Conservation (phyloP, 2,329 filamentous ascomycete genomes). For the Hymenoscyphus scutula region DNA sequence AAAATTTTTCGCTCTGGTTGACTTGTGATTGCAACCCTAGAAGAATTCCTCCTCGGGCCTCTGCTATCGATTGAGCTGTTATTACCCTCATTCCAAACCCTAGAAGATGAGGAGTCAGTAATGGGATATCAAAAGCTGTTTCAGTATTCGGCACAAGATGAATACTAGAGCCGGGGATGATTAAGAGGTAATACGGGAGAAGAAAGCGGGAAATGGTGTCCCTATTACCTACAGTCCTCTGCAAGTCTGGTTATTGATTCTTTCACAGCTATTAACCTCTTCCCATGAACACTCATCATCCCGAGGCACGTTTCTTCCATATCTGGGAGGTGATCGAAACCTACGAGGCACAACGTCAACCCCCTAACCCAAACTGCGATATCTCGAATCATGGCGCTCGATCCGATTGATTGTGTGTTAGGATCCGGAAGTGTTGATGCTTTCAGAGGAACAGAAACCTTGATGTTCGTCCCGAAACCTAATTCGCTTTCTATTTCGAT, state of each 20-base stretch:
- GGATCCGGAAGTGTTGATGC: not conserved
- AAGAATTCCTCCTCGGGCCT: slow-evolving; percentile 16
- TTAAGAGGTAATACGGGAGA: no score
- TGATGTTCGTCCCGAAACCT: slow-evolving; percentile 52
- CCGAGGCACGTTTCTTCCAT: slow-evolving; percentile 17
- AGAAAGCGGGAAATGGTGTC: no score
- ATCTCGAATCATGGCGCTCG: slow-evolving; percentile 13
- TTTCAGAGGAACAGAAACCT: slow-evolving; percentile 43
- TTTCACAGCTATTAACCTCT: slow-evolving; percentile 19
- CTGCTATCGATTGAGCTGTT: slow-evolving; percentile 12
- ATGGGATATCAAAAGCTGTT: no score
- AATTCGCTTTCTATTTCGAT: slow-evolving; percentile 56
- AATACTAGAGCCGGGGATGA: no score
- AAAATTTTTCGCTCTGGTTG: not conserved
- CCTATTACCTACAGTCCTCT: slow-evolving; percentile 8
- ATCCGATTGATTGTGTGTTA: not conserved
- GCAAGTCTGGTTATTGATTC: slow-evolving; percentile 20
- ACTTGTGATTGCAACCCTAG: slow-evolving; percentile 22
- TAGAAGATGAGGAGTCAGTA: no score
- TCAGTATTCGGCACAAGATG: no score
- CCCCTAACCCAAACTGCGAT: slow-evolving; percentile 17
- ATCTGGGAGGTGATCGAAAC: slow-evolving; percentile 22
- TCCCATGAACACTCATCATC: slow-evolving; percentile 15
- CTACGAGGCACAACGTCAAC: slow-evolving; percentile 23
- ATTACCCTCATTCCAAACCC: slow-evolving; percentile 26